A percentile compares a stretch with the other conserved stretches of the same genome.
These are phyloP conservation scores for Tulasnella calospora DNA, from an alignment of 768 basidiomycete genomes.

Conservation along the genomic window DNA sequence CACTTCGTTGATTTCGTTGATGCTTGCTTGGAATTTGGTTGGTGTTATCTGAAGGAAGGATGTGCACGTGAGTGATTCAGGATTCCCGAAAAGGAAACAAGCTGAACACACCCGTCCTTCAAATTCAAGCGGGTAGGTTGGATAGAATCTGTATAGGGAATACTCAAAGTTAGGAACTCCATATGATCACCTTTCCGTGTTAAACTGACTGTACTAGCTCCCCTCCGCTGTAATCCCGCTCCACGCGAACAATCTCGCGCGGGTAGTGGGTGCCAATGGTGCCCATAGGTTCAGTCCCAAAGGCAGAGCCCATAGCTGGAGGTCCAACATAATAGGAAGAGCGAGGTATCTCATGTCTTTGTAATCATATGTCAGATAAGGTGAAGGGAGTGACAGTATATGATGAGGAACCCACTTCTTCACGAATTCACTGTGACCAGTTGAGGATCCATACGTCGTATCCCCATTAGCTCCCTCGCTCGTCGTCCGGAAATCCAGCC, in stretches of 20 bases:
- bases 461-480: constrained; percentile 22
- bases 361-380: background rate
- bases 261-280: constrained; percentile 86
- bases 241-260: constrained; percentile 84
- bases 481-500: constrained; percentile 18
- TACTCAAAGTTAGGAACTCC: background rate
- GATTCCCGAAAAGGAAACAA: background rate
- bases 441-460: constrained; percentile 13
- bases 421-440: constrained; percentile 17
- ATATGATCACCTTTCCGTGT: background rate
- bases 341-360: constrained; percentile 44
- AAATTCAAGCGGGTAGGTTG: constrained; percentile 84
- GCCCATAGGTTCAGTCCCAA: constrained; percentile 73
- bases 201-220: constrained; percentile 66
- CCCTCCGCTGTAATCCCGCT: constrained; percentile 87
- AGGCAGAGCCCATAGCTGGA: constrained; percentile 70
- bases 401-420: constrained; percentile 8
- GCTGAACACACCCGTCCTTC: constrained; percentile 73
- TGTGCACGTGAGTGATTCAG: background rate
- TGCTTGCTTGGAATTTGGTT: constrained; percentile 81
- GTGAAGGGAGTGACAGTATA: background rate
- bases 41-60: constrained; percentile 69
- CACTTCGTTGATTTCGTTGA: constrained; percentile 84
- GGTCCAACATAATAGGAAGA: constrained; percentile 84
- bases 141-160: constrained; percentile 51